Evolutionary conservation across 192 early-diverging fungal species (phyloP), one percentile per base, ranked within the genome.

Genomic region (Chytriomyces sp.): DNA sequence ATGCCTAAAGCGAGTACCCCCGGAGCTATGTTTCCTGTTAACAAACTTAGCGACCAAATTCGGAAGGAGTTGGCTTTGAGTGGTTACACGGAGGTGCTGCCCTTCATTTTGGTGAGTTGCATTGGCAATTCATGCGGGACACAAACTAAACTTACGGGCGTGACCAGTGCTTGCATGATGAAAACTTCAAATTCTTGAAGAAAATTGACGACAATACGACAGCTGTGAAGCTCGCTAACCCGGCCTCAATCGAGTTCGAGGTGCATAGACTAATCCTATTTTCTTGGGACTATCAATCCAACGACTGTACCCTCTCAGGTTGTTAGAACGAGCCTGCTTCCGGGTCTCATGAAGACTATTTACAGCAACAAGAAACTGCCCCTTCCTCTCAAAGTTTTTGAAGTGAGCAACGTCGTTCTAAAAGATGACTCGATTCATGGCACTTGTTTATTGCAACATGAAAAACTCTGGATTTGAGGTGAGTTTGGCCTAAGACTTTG

Each of bases 11-110:
- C 88, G 54, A 88, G 86, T 65, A 98, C 98, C 14, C 87, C 96
- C 31, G 95, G 89, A 53, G 88, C 86, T 76, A 89, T 94, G 64
- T 89, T 94, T 72, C 94, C 94, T 10, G 78, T 97, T 52, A 98
- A 96, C 86, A 98, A 96, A 83, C 79, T 99, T 66, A 86, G 90
- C 26, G 98, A 99, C 73, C 71, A 85, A 77, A 84, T 95, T 55
- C 87, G 96, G 59, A 77, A 85, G 41, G 95, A 98, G 77, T 75
- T 93, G 60, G 96, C 98, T 4, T 82, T 92, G 62, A 79, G 93
- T 58, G 96, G 98, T 30, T 99, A 91, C 85, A 96, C 92, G 36
- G 98, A 99, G 78, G 95, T 92, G 31, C 83, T 95, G 65, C 91
- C 96, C 6, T 86, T 99, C 73, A 96, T 91, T 53, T 86, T 98